Conservation (phyloP, 2,329 filamentous ascomycete genomes). For the Aspergillus felis region DNA sequence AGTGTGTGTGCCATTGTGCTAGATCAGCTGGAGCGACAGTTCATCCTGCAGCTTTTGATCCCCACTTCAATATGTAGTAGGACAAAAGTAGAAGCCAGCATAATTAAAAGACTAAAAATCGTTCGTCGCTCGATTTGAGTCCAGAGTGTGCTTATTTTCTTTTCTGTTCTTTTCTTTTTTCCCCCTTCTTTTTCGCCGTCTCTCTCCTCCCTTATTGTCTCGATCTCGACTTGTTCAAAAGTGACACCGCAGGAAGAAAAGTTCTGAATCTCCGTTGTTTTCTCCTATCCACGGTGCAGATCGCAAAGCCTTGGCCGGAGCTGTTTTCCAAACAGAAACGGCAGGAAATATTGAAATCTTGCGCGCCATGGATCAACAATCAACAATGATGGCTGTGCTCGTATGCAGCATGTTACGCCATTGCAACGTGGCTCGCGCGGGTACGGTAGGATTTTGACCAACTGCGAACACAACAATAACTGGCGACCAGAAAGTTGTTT, state of each 20-base stretch:
- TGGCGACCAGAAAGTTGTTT: constrained; percentile 1
- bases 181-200: neutral
- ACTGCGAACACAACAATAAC: constrained; percentile 3
- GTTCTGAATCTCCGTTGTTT: neutral
- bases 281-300: neutral
- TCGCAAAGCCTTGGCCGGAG: neutral
- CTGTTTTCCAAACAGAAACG: constrained; percentile 2
- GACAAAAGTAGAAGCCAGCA: constrained; percentile 7
- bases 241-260: neutral
- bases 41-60: constrained; percentile 19
- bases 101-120: neutral
- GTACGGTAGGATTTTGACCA: constrained; percentile 6
- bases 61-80: constrained; percentile 10
- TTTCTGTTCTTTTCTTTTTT: neutral
- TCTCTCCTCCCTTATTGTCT: neutral
- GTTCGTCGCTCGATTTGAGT: neutral
- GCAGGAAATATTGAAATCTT: neutral
- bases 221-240: neutral
- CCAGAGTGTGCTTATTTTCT: neutral
- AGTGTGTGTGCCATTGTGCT: neutral
- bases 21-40: constrained; percentile 11
- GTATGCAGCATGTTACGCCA: constrained; percentile 4
- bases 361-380: neutral
- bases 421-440: constrained; percentile 17
- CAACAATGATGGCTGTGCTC: neutral